A percentile compares a stretch with the other conserved stretches of the same genome.
phyloP scores from a whole-genome alignment of 2,329 filamentous ascomycete genomes.

The Phialophora verrucosa region DNA sequence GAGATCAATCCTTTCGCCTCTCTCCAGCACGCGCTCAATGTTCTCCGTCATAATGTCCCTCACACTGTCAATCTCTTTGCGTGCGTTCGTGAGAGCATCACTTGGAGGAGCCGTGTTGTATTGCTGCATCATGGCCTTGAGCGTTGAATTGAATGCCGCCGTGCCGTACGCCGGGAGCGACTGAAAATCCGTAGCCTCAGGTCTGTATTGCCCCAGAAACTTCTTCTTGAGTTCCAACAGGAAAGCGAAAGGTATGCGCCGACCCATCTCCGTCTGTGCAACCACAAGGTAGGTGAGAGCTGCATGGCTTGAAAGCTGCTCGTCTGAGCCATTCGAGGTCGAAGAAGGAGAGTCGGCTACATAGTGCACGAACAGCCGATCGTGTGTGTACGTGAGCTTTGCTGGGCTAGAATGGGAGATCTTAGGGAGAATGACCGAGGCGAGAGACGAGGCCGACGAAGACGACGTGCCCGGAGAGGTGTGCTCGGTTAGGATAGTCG shows the following conservation, averaged over 20 bases:
- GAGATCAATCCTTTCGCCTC: constrained; percentile 90
- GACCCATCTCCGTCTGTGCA: constrained; percentile 77
- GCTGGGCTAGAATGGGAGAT: constrained; percentile 80
- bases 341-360: constrained; percentile 80
- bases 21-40: constrained; percentile 85
- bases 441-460: constrained; percentile 84
- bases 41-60: constrained; percentile 94
- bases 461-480: constrained; percentile 82
- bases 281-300: constrained; percentile 92
- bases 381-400: constrained; percentile 94
- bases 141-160: constrained; percentile 79
- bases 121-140: constrained; percentile 79
- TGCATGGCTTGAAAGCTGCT: constrained; percentile 53
- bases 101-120: constrained; percentile 79
- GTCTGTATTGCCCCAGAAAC: constrained; percentile 75
- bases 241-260: constrained; percentile 90
- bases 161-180: constrained; percentile 87
- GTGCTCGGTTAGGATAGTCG: constrained; percentile 91
- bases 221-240: constrained; percentile 87
- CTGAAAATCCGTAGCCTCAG: constrained; percentile 71
- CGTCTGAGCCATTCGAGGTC: constrained; percentile 51
- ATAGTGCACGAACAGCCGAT: constrained; percentile 92
- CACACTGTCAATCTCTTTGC: constrained; percentile 90
- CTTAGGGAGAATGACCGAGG: constrained; percentile 92
- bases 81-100: constrained; percentile 82